Base-by-base conservation (phyloP, 352 stramenopile genomes). In the Phytophthora sojae region DNA sequence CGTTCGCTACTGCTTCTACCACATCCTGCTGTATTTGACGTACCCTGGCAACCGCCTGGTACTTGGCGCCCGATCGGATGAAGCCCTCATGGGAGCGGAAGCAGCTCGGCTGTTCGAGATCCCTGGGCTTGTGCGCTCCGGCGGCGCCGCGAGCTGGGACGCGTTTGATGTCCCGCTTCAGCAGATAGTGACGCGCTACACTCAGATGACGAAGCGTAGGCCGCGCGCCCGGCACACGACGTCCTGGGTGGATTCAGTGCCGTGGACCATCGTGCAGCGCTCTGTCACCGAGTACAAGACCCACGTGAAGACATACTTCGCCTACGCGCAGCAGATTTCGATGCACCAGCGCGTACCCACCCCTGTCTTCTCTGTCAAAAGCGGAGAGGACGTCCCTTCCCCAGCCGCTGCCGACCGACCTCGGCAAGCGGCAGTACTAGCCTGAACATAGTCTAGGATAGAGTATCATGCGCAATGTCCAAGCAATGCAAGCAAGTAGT, bases 1-100 rank as follows among this genome's bases (percentile, higher is more conserved):
- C 77, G 88, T 96, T 26, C 86, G 88, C 37, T 96, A 89, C 66
- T 93, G 87, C 71, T 96, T 83, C 81, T 91, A 88, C 73, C 85
- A 94, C 64, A 79, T 92, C 29, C 49, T 96, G 65, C 61, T 96
- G 21, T 96, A 96, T 70, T 76, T 94, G 60, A 91, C 86, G 52
- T 94, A 90, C 70, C 76, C 82, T 1, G 88, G 86, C 29, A 94
- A 96, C 69, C 88, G 88, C 37, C 73, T 93, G 30, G 81, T 92
- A 44, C 80, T 96, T 8, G 64, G 85, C 29, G 86, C 88, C 54
- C 81, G 79, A 55, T 96, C 88, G 42, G 88, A 96, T 49, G 86
- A 90, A 64, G 74, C 79, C 1, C 69, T 96, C 39, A 86, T 96
- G 71, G 88, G 88, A 4, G 72, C 82, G 6, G 82, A 88, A 37